Evolutionary conservation across 2,329 filamentous ascomycete genomes (phyloP), one percentile per base, ranked within the genome.

Genomic region (Thielaviopsis ethacetica): DNA sequence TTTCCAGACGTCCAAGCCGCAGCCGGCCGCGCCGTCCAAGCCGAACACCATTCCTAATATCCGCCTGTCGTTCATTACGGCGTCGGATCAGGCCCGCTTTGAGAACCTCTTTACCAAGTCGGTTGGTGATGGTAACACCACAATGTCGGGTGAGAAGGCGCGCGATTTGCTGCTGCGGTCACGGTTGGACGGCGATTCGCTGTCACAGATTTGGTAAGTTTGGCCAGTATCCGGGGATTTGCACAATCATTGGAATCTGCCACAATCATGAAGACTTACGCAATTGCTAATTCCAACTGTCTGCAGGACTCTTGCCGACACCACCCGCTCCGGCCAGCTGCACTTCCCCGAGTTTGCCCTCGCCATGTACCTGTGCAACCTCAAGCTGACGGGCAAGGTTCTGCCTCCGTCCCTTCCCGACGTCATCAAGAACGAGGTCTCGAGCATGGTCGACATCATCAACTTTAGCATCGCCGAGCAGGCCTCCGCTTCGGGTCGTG

Each of bases 391-490:
- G 0, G 89, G 90, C 61, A 95, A 95, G 71, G 76, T 84, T 0
- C 72, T 98, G 24, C 93, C 93, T 0, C 68, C 77, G 1, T 71
- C 68, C 5, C 76, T 98, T 10, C 93, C 93, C 0, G 90, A 96
- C 34, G 85, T 82, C 61, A 84, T 98, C 64, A 86, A 84, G 74
- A 98, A 98, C 66, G 93, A 98, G 71, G 93, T 98, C 19, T 97
- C 91, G 3, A 95, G 93, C 72, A 97, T 98, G 91, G 93, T 98
- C 49, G 93, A 98, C 68, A 98, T 98, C 59, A 98, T 98, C 68
- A 95, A 90, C 61, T 98, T 98, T 69, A 89, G 85, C 65, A 81
- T 96, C 24, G 83, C 82, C 0, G 93, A 98, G 63, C 85, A 91
- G 27, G 75, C 74, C 47, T 75, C 73, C 5, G 67, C 68, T 15